These are phyloP conservation scores for Neovahlkampfia damariscottae DNA, from an alignment of 78 protist species.

Conservation along the genomic window DNA sequence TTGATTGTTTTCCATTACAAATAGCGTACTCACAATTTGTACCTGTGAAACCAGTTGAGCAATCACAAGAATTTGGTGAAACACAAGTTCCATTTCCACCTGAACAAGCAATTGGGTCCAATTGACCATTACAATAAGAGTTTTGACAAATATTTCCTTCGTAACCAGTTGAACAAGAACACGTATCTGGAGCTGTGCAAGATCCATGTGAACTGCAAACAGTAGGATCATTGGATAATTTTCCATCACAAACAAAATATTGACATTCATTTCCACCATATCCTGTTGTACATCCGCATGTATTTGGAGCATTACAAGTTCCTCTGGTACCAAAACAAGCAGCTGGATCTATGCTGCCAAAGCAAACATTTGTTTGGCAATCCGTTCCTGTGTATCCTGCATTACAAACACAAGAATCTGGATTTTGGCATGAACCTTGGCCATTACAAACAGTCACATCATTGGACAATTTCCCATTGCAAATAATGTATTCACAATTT, in stretches of 20 bases:
- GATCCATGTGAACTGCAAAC: constrained; percentile 1
- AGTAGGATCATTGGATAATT: not conserved
- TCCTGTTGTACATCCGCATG: not conserved
- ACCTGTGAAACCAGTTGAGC: not conserved
- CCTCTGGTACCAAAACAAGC: not conserved
- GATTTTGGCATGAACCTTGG: not conserved
- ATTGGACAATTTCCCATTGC: too few relatives aligned
- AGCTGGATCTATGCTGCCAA: not conserved
- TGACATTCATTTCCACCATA: not conserved
- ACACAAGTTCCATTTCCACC: not conserved
- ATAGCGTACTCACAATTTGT: not conserved
- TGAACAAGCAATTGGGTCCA: too few relatives aligned
- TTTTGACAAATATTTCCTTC: not conserved
- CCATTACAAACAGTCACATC: not conserved
- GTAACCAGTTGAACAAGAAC: not conserved
- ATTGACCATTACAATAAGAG: too few relatives aligned
- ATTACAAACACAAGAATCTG: not conserved
- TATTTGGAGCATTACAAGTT: not conserved
- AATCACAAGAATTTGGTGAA: not conserved
- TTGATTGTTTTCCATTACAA: not conserved
- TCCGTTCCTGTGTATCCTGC: not conserved
- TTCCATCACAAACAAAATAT: not conserved
- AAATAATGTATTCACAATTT: too few relatives aligned
- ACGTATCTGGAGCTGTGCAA: not conserved
- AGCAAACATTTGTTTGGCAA: not conserved